A percentile compares a stretch with the other conserved stretches of the same genome.
Evolutionary conservation across 495 filamentous ascomycete genomes (phyloP).

Genomic region (Penicillium egyptiacum): DNA sequence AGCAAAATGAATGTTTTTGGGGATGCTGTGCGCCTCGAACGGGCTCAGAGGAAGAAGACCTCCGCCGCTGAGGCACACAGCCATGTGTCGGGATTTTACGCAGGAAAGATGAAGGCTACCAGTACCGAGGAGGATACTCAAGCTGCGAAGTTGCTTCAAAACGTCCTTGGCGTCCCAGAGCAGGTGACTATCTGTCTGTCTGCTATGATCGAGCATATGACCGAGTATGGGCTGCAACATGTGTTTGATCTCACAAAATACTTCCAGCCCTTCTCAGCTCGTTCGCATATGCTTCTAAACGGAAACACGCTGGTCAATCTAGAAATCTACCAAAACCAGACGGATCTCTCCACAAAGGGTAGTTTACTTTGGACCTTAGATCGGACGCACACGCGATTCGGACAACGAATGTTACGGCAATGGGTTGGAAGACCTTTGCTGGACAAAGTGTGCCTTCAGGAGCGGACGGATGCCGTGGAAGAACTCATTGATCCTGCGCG

Average conservation of each 20-base stretch:
- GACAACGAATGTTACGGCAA: slow-evolving; percentile 81
- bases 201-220: slow-evolving; percentile 93
- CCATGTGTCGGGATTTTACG: slow-evolving; percentile 93
- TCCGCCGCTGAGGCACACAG: slow-evolving; percentile 81
- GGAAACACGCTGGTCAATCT: slow-evolving; percentile 92
- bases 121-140: slow-evolving; percentile 46
- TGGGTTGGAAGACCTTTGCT: slow-evolving; percentile 95
- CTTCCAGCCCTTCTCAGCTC: slow-evolving; percentile 92
- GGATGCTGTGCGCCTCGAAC: slow-evolving; percentile 81
- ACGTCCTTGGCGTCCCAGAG: slow-evolving; percentile 81
- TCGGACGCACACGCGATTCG: slow-evolving; percentile 87
- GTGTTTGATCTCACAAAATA: slow-evolving; percentile 97
- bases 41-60: slow-evolving; percentile 71
- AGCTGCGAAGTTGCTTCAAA: slow-evolving; percentile 68
- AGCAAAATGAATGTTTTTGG: slow-evolving; percentile 92
- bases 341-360: slow-evolving; percentile 80
- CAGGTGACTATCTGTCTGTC: slow-evolving; percentile 89
- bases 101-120: slow-evolving; percentile 72
- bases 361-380: slow-evolving; percentile 96
- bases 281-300: slow-evolving; percentile 94
- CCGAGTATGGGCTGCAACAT: slow-evolving; percentile 92
- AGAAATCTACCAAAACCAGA: slow-evolving; percentile 94
- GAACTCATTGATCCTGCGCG: slow-evolving; percentile 73
- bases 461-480: slow-evolving; percentile 83
- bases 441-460: slow-evolving; percentile 72